phyloP scores from a whole-genome alignment of 768 basidiomycete species.

The Podaxis rugospora region DNA sequence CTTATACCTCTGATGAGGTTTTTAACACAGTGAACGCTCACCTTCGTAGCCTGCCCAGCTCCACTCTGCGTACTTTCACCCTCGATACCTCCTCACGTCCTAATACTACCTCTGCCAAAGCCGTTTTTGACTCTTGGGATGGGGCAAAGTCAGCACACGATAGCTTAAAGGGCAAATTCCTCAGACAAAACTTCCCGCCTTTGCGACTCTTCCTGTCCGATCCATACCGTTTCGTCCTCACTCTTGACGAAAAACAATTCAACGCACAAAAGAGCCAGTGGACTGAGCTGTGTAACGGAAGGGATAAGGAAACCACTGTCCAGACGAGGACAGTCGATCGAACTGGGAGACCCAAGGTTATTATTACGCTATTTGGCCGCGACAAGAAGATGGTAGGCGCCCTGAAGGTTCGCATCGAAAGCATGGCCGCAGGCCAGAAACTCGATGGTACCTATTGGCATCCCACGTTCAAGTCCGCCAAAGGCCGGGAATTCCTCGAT shows the following conservation, averaged over 20 bases:
- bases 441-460: slow-evolving; percentile 47
- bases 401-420: slow-evolving; percentile 58
- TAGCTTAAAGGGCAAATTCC: slow-evolving; percentile 27
- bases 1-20: not conserved
- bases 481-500: slow-evolving; percentile 30
- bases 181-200: slow-evolving; percentile 24
- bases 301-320: slow-evolving; percentile 19
- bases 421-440: slow-evolving; percentile 44
- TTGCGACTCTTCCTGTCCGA: slow-evolving; percentile 40
- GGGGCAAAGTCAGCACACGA: slow-evolving; percentile 37
- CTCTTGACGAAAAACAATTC: slow-evolving; percentile 45
- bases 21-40: slow-evolving; percentile 7
- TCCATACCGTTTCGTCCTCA: slow-evolving; percentile 47
- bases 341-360: slow-evolving; percentile 20
- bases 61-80: slow-evolving; percentile 2
- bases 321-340: slow-evolving; percentile 25
- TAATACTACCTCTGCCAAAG: slow-evolving; percentile 24
- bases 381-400: slow-evolving; percentile 50
- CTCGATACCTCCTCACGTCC: slow-evolving; percentile 2
- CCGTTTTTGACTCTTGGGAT: slow-evolving; percentile 46
- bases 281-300: slow-evolving; percentile 39
- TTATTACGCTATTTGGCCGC: slow-evolving; percentile 44
- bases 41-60: not conserved
- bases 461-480: slow-evolving; percentile 27
- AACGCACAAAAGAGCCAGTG: slow-evolving; percentile 45